Percentiles rank a stretch among this genome's conserved stretches.
These are phyloP conservation scores for Cladophialophora exuberans DNA, from an alignment of 2,329 filamentous ascomycete species.

Conservation along the genomic window DNA sequence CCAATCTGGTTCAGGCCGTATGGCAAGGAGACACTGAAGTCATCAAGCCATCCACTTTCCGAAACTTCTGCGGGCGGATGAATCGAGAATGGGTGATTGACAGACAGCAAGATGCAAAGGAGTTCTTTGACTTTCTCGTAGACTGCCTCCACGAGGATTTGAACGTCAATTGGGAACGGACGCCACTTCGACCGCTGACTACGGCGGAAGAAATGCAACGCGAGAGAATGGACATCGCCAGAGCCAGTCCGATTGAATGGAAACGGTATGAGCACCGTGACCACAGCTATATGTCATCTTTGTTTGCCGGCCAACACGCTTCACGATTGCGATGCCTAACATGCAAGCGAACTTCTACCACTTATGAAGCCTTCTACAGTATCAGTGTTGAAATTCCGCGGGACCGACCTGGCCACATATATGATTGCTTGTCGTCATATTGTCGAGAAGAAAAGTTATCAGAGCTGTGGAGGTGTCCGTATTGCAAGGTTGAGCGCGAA, in stretches of 20 bases:
- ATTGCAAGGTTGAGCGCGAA: slow-evolving; percentile 69
- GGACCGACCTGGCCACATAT: slow-evolving; percentile 61
- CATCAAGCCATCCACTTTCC: slow-evolving; percentile 63
- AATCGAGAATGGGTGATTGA: slow-evolving; percentile 71
- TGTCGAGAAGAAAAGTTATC: slow-evolving; percentile 68
- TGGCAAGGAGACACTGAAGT: slow-evolving; percentile 63
- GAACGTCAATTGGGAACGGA: slow-evolving; percentile 67
- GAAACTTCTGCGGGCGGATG: slow-evolving; percentile 66
- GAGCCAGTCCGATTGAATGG: slow-evolving; percentile 77
- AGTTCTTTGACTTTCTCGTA: slow-evolving; percentile 83
- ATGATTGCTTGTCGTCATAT: slow-evolving; percentile 72
- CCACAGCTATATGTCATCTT: slow-evolving; percentile 73
- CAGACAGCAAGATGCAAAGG: slow-evolving; percentile 86
- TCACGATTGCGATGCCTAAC: slow-evolving; percentile 64
- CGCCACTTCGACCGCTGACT: slow-evolving; percentile 61
- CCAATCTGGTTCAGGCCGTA: slow-evolving; percentile 62
- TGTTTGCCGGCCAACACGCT: slow-evolving; percentile 75
- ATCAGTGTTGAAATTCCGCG: slow-evolving; percentile 72
- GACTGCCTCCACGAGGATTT: slow-evolving; percentile 85
- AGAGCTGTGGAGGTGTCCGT: slow-evolving; percentile 72
- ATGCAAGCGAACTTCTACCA: slow-evolving; percentile 66
- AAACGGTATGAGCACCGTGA: slow-evolving; percentile 69
- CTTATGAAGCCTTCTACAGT: slow-evolving; percentile 71
- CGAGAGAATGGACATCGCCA: slow-evolving; percentile 62
- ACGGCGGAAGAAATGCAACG: slow-evolving; percentile 63